Base-by-base conservation (phyloP, 2,329 filamentous ascomycete species). In the Coleophoma eucalyptorum region DNA sequence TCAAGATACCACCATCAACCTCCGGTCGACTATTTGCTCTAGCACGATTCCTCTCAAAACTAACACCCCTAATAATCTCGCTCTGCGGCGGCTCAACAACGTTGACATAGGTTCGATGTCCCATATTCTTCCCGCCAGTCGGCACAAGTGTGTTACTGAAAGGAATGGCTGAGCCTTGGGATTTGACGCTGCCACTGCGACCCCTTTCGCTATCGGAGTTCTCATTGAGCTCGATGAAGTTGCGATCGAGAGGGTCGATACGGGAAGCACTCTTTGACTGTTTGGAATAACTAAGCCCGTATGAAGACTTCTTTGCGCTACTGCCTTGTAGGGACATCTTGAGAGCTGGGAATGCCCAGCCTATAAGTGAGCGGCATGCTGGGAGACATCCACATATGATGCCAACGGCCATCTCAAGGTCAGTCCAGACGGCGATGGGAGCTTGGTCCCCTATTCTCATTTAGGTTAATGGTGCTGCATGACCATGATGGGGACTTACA, bases 371-470 rank as follows among this genome's bases (percentile, higher is more conserved):
- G 15, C 67, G 68, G 2, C 70, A 61, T 13, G 67, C 69, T 6
- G 69, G 69, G 0, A 72, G 62, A 50, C 69, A 71, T 40, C 68
- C 69, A 55, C 69, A 71, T 41, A 71, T 70, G 32, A 72, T 70
- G 3, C 68, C 68, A 5, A 64, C 62, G 50, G 67, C 68, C 58
- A 65, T 67, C 64, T 72, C 69, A 21, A 72, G 34, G 37, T 54
- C 50, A 3, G 54, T 56, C 43, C 49, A 58, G 15, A 56, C 33
- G 11, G 51, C 49, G 19, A 56, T 47, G 3, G 54, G 54, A 11
- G 52, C 51, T 52, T 58, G 54, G 31, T 58, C 54, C 31, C 49
- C 54, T 58, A 21, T 31, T 31, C 56, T 33, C 26, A 10, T 43
- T 13, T 38, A 16, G 21, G 6, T 32, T 49, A 5, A 13, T 10